Evolutionary conservation across 768 basidiomycete genomes (phyloP).

Genomic region (Termitomyces sp.): DNA sequence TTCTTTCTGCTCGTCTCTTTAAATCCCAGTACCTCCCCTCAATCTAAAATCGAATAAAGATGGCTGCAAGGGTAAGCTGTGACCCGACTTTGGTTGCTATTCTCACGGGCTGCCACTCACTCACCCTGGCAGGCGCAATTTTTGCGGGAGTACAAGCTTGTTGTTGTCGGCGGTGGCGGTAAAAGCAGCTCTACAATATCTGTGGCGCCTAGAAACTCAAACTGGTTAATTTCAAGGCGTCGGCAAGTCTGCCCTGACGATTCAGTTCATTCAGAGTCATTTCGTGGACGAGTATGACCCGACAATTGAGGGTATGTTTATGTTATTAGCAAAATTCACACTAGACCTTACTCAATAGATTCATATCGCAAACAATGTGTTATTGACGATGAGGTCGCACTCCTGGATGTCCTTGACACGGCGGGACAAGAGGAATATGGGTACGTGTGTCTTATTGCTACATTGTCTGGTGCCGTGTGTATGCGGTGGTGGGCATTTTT

Average conservation of each 20-base stretch:
- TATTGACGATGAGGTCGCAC: slow-evolving; percentile 97
- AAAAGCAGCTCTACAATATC: slow-evolving; percentile 19
- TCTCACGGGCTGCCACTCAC: slow-evolving; percentile 7
- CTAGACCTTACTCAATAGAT: slow-evolving; percentile 41
- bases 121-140: slow-evolving; percentile 62
- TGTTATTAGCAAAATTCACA: neutral
- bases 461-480: slow-evolving; percentile 1
- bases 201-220: neutral
- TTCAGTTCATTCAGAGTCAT: slow-evolving; percentile 96
- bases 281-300: slow-evolving; percentile 94
- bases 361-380: slow-evolving; percentile 97
- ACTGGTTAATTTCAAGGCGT: slow-evolving; percentile 30
- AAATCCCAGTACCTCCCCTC: neutral
- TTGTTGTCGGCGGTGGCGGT: slow-evolving; percentile 98
- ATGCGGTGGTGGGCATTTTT: neutral
- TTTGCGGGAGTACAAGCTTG: slow-evolving; percentile 96
- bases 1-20: slow-evolving; percentile 1
- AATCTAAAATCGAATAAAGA: slow-evolving; percentile 13
- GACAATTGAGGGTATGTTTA: slow-evolving; percentile 77
- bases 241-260: slow-evolving; percentile 85
- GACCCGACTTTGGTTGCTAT: neutral
- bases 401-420: slow-evolving; percentile 95
- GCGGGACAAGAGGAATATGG: slow-evolving; percentile 99
- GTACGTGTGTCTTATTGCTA: slow-evolving; percentile 39
- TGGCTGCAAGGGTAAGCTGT: slow-evolving; percentile 34